Conservation (phyloP, 2,329 filamentous ascomycete species). For the Laburnicola sp. region DNA sequence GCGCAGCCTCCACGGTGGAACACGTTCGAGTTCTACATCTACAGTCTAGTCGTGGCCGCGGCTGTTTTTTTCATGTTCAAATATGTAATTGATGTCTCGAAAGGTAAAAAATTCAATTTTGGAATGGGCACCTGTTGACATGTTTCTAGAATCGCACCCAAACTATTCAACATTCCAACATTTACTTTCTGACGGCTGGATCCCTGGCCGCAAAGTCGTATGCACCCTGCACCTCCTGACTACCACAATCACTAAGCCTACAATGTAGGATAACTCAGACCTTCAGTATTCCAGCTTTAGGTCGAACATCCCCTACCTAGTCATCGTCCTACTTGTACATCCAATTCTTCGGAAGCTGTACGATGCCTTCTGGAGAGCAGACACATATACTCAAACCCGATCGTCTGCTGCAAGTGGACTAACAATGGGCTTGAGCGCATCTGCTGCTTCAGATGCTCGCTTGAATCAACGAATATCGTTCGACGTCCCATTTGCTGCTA, state of each 20-base stretch:
- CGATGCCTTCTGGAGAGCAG: constrained; percentile 56
- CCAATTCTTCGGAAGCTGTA: constrained; percentile 76
- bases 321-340: constrained; percentile 73
- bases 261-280: constrained; percentile 78
- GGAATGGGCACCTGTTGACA: constrained; percentile 8
- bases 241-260: constrained; percentile 15
- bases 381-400: constrained; percentile 50
- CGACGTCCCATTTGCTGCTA: constrained; percentile 76
- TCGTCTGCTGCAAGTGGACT: constrained; percentile 36
- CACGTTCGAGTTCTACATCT: constrained; percentile 82
- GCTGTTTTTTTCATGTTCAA: constrained; percentile 88
- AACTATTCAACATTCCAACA: constrained; percentile 74
- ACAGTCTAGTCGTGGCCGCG: constrained; percentile 69
- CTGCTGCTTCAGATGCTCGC: constrained; percentile 57
- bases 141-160: constrained; percentile 69
- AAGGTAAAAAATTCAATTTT: constrained; percentile 56
- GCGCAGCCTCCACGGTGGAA: constrained; percentile 75
- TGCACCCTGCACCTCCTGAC: constrained; percentile 9
- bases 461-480: constrained; percentile 73
- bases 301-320: constrained; percentile 80
- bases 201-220: constrained; percentile 87
- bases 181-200: constrained; percentile 80
- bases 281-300: constrained; percentile 84
- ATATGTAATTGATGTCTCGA: constrained; percentile 81
- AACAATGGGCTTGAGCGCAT: constrained; percentile 48